A percentile compares a stretch with the other conserved stretches of the same genome.
These are phyloP conservation scores for Gypsophila paniculata DNA, from an alignment of 179 eudicot genomes.

Conservation along the genomic window DNA sequence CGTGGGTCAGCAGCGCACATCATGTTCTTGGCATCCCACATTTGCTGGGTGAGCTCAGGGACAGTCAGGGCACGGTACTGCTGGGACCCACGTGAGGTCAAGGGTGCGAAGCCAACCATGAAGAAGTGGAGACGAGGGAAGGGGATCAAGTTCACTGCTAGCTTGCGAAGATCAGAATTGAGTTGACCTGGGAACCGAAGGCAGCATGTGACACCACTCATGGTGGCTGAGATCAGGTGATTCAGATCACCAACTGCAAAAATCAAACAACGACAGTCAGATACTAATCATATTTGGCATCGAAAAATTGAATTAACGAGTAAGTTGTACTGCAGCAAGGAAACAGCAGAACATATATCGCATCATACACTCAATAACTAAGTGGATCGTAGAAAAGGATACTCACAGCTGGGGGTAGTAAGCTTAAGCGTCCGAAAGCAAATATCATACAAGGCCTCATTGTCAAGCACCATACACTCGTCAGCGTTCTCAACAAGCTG, in stretches of 20 bases:
- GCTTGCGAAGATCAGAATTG: constrained; percentile 68
- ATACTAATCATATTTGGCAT: too few relatives aligned
- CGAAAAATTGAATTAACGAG: too few relatives aligned
- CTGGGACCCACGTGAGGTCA: constrained; percentile 73
- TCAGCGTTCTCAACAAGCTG: constrained; percentile 76
- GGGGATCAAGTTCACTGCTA: constrained; percentile 69
- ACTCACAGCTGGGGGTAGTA: constrained; percentile 69
- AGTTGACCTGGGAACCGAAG: constrained; percentile 77
- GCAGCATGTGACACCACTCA: constrained; percentile 81
- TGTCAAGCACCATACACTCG: constrained; percentile 74
- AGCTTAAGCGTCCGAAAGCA: constrained; percentile 71
- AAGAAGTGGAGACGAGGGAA: constrained; percentile 86
- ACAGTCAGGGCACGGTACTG: constrained; percentile 68
- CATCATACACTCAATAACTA: too few relatives aligned
- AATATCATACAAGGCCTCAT: constrained; percentile 69
- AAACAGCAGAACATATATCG: too few relatives aligned
- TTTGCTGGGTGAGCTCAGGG: constrained; percentile 75
- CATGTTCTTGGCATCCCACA: constrained; percentile 92
- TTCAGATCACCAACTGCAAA: constrained; percentile 68
- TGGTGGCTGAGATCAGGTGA: constrained; percentile 73
- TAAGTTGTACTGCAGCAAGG: too few relatives aligned
- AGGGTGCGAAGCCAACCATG: constrained; percentile 87
- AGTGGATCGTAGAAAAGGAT: too few relatives aligned
- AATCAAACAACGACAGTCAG: too few relatives aligned
- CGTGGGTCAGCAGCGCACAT: constrained; percentile 81